Base-by-base conservation (phyloP, 1,284 basidiomycete species). In the Apiotrichum akiyoshidainum region DNA sequence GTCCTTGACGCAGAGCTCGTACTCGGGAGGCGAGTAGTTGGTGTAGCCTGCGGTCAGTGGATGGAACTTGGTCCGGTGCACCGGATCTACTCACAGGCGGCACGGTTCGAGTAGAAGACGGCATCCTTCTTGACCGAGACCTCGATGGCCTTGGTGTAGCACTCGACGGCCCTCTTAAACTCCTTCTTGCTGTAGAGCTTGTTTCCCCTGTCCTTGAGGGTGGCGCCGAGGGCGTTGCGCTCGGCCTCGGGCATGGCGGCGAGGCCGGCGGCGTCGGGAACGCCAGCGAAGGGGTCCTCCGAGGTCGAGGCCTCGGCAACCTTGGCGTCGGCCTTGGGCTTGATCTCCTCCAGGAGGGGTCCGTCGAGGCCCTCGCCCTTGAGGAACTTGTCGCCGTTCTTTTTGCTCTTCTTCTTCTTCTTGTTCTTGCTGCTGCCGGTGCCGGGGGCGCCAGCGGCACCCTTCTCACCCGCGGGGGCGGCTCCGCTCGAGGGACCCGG, bases 41-140 rank as follows among this genome's bases (percentile, higher is more conserved):
- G 94, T 86, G 79, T 94, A 97, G 77, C 90, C 89, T 92, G 61
- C 6, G n/a, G 19, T 40, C 54, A 52, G 22, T 40, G 35, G 40
- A 14, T 49, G 26, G 5, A 13, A 8, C n/a, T n/a, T n/a, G n/a
- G n/a, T n/a, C n/a, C n/a, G n/a, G n/a, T n/a, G n/a, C n/a, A n/a
- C n/a, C n/a, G n/a, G 34, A 35, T 35, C 31, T 48, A 72, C 86
- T 67, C 61, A 92, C 94, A 97, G 60, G 96, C 96, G 46, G 95
- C 95, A 59, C 96, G 88, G 80, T 99, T 99, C 76, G 90, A 92
- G 84, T 87, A 98, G 81, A 90, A 99, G 51, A 98, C 92, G 35
- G 95, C 88, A 73, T 96, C 91, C 33, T 90, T 86, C 73, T 86
- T 87, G 40, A 89, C 87, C 2, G 90, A 84, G 13, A 91, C 83